Evolutionary conservation across 2,329 filamentous ascomycete genomes (phyloP).

Genomic region (Monilinia polystroma): DNA sequence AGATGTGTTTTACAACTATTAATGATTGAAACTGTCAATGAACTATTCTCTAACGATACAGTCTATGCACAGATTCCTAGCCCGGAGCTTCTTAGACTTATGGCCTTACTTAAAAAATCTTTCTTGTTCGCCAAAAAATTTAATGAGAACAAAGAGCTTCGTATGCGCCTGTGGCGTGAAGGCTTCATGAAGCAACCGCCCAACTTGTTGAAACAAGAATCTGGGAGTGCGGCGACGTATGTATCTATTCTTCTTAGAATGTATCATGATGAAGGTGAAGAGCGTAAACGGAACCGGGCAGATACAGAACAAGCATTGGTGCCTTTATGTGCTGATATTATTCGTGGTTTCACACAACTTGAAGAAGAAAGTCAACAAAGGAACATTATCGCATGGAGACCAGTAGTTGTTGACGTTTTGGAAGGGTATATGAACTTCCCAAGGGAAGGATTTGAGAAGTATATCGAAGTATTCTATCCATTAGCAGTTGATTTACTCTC

Average conservation of each 20-base stretch:
- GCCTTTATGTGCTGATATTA: conserved; percentile 92
- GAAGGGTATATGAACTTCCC: conserved; percentile 90
- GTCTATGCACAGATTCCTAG: conserved; percentile 95
- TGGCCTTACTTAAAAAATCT: conserved; percentile 91
- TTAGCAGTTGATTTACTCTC: conserved; percentile 78
- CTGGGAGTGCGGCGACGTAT: conserved; percentile 88
- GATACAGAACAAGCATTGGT: conserved; percentile 91
- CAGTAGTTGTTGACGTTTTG: conserved; percentile 93
- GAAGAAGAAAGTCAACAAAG: conserved; percentile 96
- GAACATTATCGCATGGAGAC: conserved; percentile 95
- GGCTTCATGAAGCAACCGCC: conserved; percentile 99
- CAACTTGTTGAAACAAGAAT: conserved; percentile 96
- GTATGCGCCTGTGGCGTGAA: conserved; percentile 92
- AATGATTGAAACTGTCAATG: conserved; percentile 99
- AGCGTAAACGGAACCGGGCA: conserved; percentile 72
- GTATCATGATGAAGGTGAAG: conserved; percentile 86
- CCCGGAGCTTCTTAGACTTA: conserved; percentile 81
- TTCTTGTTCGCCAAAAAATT: conserved; percentile 97
- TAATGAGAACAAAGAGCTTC: conserved; percentile 94
- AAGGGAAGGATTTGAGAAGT: conserved; percentile 71
- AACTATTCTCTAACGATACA: conserved; percentile 94
- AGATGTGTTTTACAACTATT: conserved; percentile 95
- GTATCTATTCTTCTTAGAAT: conserved; percentile 94
- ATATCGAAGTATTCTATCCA: conserved; percentile 83
- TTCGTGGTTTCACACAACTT: conserved; percentile 77